Conservation (phyloP, 1,139 yeast genomes). For the Suhomyces guaymorum region DNA sequence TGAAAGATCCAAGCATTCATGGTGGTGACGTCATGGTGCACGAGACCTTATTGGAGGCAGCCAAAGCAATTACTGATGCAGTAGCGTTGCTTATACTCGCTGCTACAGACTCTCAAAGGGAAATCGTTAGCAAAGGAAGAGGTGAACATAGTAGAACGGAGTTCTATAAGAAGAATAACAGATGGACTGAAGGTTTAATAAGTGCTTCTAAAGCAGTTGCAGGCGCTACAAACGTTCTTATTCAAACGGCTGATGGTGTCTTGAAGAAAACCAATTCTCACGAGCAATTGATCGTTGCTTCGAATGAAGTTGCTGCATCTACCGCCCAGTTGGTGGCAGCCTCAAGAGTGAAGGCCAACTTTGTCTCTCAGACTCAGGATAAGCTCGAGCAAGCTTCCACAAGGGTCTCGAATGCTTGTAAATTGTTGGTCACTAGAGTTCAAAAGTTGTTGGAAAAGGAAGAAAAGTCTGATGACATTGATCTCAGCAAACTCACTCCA, state of each 20-base stretch:
- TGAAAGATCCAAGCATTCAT: conserved; percentile 56
- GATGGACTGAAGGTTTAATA: conserved; percentile 94
- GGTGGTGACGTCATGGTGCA: conserved; percentile 70
- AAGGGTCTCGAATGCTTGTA: conserved; percentile 73
- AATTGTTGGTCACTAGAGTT: conserved; percentile 67
- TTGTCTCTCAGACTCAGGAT: conserved; percentile 77
- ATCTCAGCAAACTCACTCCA: conserved; percentile 67
- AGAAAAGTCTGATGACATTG: conserved; percentile 47
- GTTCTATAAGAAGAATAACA: conserved; percentile 81
- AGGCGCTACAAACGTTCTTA: conserved; percentile 74
- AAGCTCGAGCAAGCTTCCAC: conserved; percentile 68
- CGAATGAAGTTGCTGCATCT: conserved; percentile 90
- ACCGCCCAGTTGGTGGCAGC: conserved; percentile 94
- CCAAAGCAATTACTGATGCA: conserved; percentile 80
- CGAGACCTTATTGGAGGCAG: conserved; percentile 75
- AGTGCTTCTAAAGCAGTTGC: conserved; percentile 93
- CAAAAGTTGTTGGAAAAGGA: conserved; percentile 55
- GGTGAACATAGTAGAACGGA: conserved; percentile 71
- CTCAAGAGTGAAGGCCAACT: conserved; percentile 81
- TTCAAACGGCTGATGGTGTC: conserved; percentile 85
- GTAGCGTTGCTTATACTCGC: conserved; percentile 71
- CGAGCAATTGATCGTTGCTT: conserved; percentile 86
- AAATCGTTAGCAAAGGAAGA: conserved; percentile 72
- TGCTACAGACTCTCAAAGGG: conserved; percentile 80
- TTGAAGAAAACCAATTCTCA: conserved; percentile 62